Base-by-base conservation (phyloP, 179 eudicot genomes). In the Silene vulgaris region DNA sequence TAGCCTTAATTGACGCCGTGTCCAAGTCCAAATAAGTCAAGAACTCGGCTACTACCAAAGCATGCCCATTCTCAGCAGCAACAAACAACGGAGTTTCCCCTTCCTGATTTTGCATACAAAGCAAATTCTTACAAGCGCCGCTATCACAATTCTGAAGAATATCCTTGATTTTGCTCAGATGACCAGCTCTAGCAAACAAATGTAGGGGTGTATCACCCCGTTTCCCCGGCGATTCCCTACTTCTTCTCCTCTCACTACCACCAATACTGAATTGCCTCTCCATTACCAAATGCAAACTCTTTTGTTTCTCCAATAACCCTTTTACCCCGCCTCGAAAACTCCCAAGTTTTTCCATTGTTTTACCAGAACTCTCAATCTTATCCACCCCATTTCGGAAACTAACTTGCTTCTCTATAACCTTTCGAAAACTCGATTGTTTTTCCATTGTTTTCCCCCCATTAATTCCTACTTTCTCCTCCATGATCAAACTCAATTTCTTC, bases 31-130 rank as follows among this genome's bases (percentile, higher is more conserved):
- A 80, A 86, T 88, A 83, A 54, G 86, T 96, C 87, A 96, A 82
- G 14, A 96, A 77, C 84, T 96, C 93, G 1, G 56, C 80, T 5
- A 96, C 93, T 14, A 88, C 83, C 65, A 71, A 50, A 52, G 84
- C 87, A 77, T 96, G 88, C 69, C 99, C 97, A 83, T 87, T 89
- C 72, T 94, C 97, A 26, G 97, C 88, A 54, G 97, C 90, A 45
- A 87, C 91, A 83, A 83, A 93, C 3, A 90, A 79, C 23, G 90
- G 87, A 75, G 97, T 93, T 78, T 96, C 99, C 4, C 92, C 97
- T 74, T 89, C 97, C 73, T 80, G 90, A 78, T 96, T 96, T 79
- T 87, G 91, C 85, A 81, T 87, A 13, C 92, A 77, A 66, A 88
- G 68, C 84, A 89, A 76, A 59, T 82, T 88, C 82, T 32, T 89